A percentile compares a stretch with the other conserved stretches of the same genome.
phyloP scores from a whole-genome alignment of 306 rosid species.

The Lagenaria siceraria region DNA sequence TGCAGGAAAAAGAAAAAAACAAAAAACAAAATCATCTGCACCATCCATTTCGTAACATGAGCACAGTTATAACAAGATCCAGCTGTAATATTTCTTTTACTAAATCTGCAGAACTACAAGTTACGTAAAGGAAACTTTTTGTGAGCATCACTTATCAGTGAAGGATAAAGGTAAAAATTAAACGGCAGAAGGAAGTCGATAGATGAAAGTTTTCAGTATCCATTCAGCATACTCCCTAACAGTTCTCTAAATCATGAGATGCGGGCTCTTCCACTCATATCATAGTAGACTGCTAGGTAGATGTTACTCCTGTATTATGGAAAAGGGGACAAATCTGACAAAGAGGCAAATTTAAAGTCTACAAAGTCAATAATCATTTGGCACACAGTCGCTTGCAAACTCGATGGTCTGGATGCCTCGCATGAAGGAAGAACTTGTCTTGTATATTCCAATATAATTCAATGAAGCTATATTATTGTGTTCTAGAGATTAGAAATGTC shows the following conservation, averaged over 20 bases:
- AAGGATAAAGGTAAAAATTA: neutral
- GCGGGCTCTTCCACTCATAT: neutral
- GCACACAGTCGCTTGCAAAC: neutral
- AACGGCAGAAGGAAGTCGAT: neutral
- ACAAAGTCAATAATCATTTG: neutral
- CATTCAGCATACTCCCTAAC: neutral
- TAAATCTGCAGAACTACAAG: neutral
- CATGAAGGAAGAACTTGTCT: neutral
- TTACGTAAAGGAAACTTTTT: neutral
- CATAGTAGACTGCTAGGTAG: neutral
- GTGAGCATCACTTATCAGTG: neutral
- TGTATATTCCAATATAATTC: neutral
- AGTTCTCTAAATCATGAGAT: neutral
- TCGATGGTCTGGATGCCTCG: neutral
- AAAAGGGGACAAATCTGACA: neutral
- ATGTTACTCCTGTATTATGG: neutral
- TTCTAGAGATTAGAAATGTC: neutral
- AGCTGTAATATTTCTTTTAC: neutral
- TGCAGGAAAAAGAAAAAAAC: neutral
- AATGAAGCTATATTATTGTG: neutral
- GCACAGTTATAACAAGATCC: neutral
- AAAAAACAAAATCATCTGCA: neutral
- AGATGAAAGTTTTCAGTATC: neutral
- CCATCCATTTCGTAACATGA: neutral
- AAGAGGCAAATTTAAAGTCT: neutral